Conservation (phyloP, 345 rosid species). For the Turritis glabra region DNA sequence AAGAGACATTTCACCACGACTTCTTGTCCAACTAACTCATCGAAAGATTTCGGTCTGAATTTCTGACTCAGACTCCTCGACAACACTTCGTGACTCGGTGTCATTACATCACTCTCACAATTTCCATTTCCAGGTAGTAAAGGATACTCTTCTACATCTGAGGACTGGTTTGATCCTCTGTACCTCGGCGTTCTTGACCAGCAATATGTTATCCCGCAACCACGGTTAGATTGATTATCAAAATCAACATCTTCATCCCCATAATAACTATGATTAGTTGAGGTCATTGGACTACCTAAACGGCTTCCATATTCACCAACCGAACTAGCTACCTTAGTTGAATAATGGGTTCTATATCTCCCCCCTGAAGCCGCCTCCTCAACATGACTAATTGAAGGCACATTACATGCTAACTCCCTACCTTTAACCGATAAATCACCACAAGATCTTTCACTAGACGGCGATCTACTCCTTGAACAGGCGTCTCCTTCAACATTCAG, state of each 20-base stretch:
- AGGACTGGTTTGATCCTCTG: slow-evolving; percentile 61
- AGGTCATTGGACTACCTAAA: slow-evolving; percentile 55
- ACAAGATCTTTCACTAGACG: slow-evolving; percentile 37
- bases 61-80: slow-evolving; percentile 72
- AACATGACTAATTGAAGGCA: slow-evolving; percentile 37
- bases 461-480: slow-evolving; percentile 23
- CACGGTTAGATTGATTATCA: slow-evolving; percentile 43
- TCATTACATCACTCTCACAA: slow-evolving; percentile 22
- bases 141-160: slow-evolving; percentile 72
- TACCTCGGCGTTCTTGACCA: slow-evolving; percentile 83
- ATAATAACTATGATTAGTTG: slow-evolving; percentile 49
- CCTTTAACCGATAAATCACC: slow-evolving; percentile 38
- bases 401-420: slow-evolving; percentile 41
- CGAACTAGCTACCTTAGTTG: slow-evolving; percentile 35
- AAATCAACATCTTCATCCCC: slow-evolving; percentile 59
- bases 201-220: slow-evolving; percentile 77
- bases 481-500: slow-evolving; percentile 26
- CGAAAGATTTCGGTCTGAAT: slow-evolving; percentile 71
- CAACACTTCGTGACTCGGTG: slow-evolving; percentile 48
- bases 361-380: slow-evolving; percentile 54
- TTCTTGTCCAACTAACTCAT: slow-evolving; percentile 87
- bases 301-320: slow-evolving; percentile 59
- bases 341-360: slow-evolving; percentile 25
- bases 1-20: slow-evolving; percentile 73
- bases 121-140: slow-evolving; percentile 55